Evolutionary conservation across 805 yeast genomes (phyloP).

Genomic region (Jamesozyma gamospora): DNA sequence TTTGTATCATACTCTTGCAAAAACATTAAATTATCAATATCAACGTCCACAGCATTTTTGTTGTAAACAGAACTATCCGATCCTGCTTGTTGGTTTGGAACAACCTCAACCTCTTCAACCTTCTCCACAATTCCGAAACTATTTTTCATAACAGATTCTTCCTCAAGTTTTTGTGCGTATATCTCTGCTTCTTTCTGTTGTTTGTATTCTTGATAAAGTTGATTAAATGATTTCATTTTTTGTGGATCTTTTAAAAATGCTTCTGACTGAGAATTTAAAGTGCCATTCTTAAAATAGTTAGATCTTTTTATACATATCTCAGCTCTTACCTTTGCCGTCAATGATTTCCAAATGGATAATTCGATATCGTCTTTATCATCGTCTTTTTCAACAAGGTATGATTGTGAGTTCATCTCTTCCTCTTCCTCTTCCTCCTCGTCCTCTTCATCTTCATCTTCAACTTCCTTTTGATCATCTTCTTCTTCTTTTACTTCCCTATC

Average conservation of each 20-base stretch:
- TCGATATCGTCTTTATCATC: slow-evolving; percentile 64
- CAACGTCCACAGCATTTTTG: slow-evolving; percentile 35
- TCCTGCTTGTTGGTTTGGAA: not conserved
- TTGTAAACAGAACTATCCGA: slow-evolving; percentile 19
- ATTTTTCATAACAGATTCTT: slow-evolving; percentile 34
- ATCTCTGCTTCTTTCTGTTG: slow-evolving; percentile 24
- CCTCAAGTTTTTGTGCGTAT: slow-evolving; percentile 21
- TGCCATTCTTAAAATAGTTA: slow-evolving; percentile 49
- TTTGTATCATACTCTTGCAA: slow-evolving; percentile 75
- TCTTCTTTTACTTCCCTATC: not conserved
- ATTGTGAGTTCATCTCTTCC: slow-evolving; percentile 34
- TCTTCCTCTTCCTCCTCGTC: slow-evolving; percentile 39
- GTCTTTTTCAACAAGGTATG: slow-evolving; percentile 40
- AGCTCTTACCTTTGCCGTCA: slow-evolving; percentile 71
- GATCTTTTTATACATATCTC: slow-evolving; percentile 62
- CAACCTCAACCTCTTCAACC: slow-evolving; percentile 26
- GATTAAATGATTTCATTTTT: slow-evolving; percentile 52
- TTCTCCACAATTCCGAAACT: slow-evolving; percentile 25
- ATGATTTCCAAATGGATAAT: slow-evolving; percentile 70
- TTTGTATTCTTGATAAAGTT: slow-evolving; percentile 23
- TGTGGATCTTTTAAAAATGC: slow-evolving; percentile 58
- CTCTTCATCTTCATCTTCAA: slow-evolving; percentile 27
- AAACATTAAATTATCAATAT: slow-evolving; percentile 49
- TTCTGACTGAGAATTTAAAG: slow-evolving; percentile 53
- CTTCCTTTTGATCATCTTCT: slow-evolving; percentile 20